Base-by-base conservation (phyloP, 2,329 filamentous ascomycete genomes). In the Aspergillus neoniger region DNA sequence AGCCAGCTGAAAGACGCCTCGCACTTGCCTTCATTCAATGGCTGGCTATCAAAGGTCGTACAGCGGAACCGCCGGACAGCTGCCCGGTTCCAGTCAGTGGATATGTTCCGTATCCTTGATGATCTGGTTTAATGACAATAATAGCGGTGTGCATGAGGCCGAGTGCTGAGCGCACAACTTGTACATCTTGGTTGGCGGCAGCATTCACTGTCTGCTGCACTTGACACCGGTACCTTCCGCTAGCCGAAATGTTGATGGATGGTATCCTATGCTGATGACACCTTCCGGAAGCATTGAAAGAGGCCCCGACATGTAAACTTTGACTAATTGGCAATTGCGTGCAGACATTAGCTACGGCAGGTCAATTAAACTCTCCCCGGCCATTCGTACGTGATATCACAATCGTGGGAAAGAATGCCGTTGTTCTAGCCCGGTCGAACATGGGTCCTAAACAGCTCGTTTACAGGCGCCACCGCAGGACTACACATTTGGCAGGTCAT, bases 111-210 rank as follows among this genome's bases (percentile, higher is more conserved):
- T 28, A 30, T 17, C 47, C 10, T n/a, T 43, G n/a, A 10, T 19
- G n/a, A 10, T 19, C 25, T 32, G 17, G 19, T 47, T 30, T 21
- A 21, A 44, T 47, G 25, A 36, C n/a, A 14, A 36, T 19, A 55
- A 41, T 50, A 53, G 62, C 62, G 62, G 62, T 64, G 62, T 64
- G 57, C 53, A 55, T 44, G 49, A 55, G 50, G 52, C 62, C 55
- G 61, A 61, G 23, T 57, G 32, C n/a, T 53, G 55, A 61, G 49
- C 41, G 49, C 44, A 43, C 19, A 44, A 57, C 49, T 56, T 39
- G 53, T 44, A 50, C 28, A 39, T 28, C 44, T 60, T 59, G 41
- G 41, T 50, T 47, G 43, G 36, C 30, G 25, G 57, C 50, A 32
- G 17, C 48, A 30, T 54, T 59, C 36, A 41, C 43, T 28, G 21